Base-by-base conservation (phyloP, 2,329 filamentous ascomycete species). In the Trichoderma sp. region DNA sequence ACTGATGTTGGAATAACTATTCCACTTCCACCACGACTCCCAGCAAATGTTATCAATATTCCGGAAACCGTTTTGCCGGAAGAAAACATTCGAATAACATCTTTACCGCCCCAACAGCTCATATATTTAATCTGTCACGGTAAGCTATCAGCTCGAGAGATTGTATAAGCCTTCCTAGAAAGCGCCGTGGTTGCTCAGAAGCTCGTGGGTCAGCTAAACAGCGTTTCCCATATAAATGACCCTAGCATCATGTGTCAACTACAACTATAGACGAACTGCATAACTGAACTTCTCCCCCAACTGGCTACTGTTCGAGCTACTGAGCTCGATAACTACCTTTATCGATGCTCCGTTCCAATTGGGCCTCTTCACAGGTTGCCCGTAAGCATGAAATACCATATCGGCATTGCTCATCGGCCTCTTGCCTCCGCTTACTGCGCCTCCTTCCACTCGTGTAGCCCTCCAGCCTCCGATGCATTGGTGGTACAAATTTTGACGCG, bases 401-500 rank as follows among this genome's bases (percentile, higher is more conserved):
- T 59, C 25, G 56, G 56, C 17, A 59, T 59, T 59, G 56, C 25
- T 2, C 25, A 42, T 59, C 37, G 56, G 19, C 35, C 56, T 15
- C 56, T 59, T 42, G 10, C 56, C 10, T 59, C 22, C 25, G 56
- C 35, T 27, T 59, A 59, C 6, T 59, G 56, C 13, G 56, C 35
- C 10, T 13, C 25, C 19, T 59, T 59, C 35, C 22, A 42, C 39
- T 59, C 56, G 29, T 13, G 17, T 5, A 7, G 22, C 25, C 35
- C 9, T 4, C 56, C 56, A 9, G 22, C 29, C 9, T 6, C 35
- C 2, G 56, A 59, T 42, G 35, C 56, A 4, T 27, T 59, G 4
- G 56, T 59, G 15, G 56, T 59, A 9, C 56, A 59, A 59, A 59
- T 59, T 42, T 22, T 59, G 25, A 59, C 25, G n/a, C 56, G 35